phyloP scores from a whole-genome alignment of 108 stramenopile species.

The Schizochytrium sp. region DNA sequence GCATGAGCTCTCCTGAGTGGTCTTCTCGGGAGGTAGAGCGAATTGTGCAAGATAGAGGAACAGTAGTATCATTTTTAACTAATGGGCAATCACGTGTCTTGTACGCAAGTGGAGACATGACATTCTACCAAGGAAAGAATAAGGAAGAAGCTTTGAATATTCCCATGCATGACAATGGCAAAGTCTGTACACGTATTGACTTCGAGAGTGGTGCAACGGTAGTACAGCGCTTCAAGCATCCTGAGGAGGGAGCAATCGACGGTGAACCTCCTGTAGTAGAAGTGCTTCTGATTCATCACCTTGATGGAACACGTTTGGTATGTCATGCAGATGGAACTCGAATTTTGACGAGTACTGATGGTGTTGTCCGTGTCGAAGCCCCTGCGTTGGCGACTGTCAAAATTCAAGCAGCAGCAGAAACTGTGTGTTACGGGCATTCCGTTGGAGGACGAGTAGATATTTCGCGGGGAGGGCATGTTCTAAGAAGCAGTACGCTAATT shows the following conservation, averaged over 20 bases:
- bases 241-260: background rate
- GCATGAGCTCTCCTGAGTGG: background rate
- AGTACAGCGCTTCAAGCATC: background rate
- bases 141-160: background rate
- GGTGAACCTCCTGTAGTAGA: background rate
- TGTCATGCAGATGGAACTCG: constrained; percentile 33
- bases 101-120: background rate
- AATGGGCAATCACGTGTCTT: background rate
- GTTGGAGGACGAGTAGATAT: constrained; percentile 43
- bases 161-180: constrained; percentile 2
- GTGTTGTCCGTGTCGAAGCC: constrained; percentile 21
- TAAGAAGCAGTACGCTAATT: constrained; percentile 12
- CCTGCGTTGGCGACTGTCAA: constrained; percentile 10
- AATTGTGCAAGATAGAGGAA: background rate
- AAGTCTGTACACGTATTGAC: background rate
- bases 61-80: background rate
- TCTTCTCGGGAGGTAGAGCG: background rate
- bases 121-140: background rate
- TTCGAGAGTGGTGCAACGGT: background rate
- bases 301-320: background rate
- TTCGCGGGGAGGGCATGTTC: constrained; percentile 24
- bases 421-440: constrained; percentile 11
- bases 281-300: background rate
- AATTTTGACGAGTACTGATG: background rate
- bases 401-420: background rate